phyloP scores from a whole-genome alignment of 352 stramenopile species.

The Pythium chondricola region DNA sequence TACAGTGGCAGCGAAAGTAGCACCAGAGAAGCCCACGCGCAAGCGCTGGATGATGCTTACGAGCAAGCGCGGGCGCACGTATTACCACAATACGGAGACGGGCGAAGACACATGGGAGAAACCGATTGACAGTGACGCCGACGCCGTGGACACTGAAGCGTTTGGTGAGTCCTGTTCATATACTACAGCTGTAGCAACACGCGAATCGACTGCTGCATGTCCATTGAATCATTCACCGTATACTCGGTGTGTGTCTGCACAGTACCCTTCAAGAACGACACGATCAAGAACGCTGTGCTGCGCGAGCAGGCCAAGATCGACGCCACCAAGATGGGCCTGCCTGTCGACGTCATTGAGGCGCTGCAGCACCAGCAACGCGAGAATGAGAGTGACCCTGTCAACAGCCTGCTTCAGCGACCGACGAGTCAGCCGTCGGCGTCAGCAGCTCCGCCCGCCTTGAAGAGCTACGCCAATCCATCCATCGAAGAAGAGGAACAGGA shows the following conservation, averaged over 20 bases:
- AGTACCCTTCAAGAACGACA: constrained; percentile 83
- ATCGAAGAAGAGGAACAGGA: constrained; percentile 1
- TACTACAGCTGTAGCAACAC: not conserved
- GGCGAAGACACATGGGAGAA: constrained; percentile 76
- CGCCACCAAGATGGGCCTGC: constrained; percentile 59
- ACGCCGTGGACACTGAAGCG: constrained; percentile 39
- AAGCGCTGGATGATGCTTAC: constrained; percentile 65
- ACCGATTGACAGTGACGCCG: constrained; percentile 54
- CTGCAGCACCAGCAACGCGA: constrained; percentile 29
- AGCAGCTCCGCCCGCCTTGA: not conserved
- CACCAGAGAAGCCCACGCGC: constrained; percentile 15
- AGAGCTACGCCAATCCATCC: not conserved
- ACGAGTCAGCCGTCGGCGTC: not conserved
- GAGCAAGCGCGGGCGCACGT: constrained; percentile 58
- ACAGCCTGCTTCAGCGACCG: constrained; percentile 17
- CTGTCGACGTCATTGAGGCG: constrained; percentile 44
- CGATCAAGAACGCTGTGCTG: constrained; percentile 73
- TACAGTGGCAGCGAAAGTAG: not conserved
- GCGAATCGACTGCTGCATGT: not conserved
- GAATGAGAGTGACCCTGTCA: constrained; percentile 22
- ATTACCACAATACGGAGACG: constrained; percentile 82
- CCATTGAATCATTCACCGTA: not conserved
- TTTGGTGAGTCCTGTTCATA: constrained; percentile 34
- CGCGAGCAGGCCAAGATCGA: constrained; percentile 71
- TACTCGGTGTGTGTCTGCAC: constrained; percentile 1